Percentiles rank a stretch among this genome's conserved stretches.
Conservation (phyloP, 768 basidiomycete species). For the Antrodiella citrinella region DNA sequence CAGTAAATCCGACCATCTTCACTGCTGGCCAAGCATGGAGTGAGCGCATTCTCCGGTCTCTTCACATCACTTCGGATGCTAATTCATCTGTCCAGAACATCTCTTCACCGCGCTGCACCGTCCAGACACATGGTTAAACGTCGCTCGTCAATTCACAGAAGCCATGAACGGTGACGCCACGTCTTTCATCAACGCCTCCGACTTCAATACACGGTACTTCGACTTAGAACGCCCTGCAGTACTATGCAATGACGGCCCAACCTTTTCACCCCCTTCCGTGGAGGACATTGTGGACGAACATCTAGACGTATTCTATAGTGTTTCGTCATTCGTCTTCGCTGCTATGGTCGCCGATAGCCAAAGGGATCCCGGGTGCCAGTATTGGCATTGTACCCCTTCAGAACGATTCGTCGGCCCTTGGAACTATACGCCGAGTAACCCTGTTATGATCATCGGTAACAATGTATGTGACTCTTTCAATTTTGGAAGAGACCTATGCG, state of each 20-base stretch:
- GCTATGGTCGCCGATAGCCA: conserved; percentile 17
- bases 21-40: conserved; percentile 18
- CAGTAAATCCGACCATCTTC: conserved; percentile 19
- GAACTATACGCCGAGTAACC: conserved; percentile 20
- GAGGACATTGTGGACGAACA: conserved; percentile 19
- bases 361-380: conserved; percentile 22
- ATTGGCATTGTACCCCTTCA: conserved; percentile 18
- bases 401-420: conserved; percentile 25
- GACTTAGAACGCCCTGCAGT: conserved; percentile 21
- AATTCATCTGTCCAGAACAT: conserved; percentile 13
- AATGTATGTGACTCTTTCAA: too few relatives aligned
- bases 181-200: conserved; percentile 14
- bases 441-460: conserved; percentile 21
- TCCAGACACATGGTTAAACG: conserved; percentile 16
- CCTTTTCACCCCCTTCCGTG: conserved; percentile 13
- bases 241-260: conserved; percentile 22
- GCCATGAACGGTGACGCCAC: conserved; percentile 21
- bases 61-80: neutral
- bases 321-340: conserved; percentile 13
- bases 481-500: too few relatives aligned
- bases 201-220: neutral
- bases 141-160: conserved; percentile 12
- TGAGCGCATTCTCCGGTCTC: conserved; percentile 4
- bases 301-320: conserved; percentile 14
- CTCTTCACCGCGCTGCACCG: conserved; percentile 12